phyloP scores from a whole-genome alignment of 441 rosid species.

The Dalechampia spathulata region DNA sequence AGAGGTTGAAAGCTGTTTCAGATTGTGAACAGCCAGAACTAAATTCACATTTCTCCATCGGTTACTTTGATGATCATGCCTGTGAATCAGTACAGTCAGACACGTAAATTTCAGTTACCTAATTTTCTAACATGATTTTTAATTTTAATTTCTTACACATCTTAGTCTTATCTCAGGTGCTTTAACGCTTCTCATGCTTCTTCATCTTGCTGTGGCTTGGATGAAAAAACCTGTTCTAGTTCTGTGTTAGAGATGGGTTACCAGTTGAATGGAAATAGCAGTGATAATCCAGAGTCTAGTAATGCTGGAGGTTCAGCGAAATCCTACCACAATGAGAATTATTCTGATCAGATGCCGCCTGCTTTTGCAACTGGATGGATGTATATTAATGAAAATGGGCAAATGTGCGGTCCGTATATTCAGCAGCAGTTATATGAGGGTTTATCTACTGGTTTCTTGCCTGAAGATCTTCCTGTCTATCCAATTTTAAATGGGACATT shows the following conservation, averaged over 20 bases:
- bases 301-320: conserved; percentile 36
- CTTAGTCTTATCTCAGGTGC: conserved; percentile 24
- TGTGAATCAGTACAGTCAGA: conserved; percentile 10
- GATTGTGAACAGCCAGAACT: conserved; percentile 17
- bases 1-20: conserved; percentile 36
- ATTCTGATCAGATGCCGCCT: conserved; percentile 27
- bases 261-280: conserved; percentile 52
- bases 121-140: background rate
- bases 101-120: conserved; percentile 26
- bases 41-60: conserved; percentile 21
- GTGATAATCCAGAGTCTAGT: conserved; percentile 41
- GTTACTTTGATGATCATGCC: conserved; percentile 21
- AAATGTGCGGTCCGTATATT: conserved; percentile 94
- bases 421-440: conserved; percentile 84
- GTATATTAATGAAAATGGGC: conserved; percentile 76
- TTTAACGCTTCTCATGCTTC: conserved; percentile 21
- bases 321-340: conserved; percentile 33
- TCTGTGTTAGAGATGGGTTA: conserved; percentile 44
- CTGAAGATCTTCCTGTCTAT: conserved; percentile 82
- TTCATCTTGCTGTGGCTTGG: conserved; percentile 32
- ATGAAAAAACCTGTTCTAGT: conserved; percentile 31
- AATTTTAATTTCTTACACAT: conserved; percentile 9
- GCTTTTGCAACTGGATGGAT: conserved; percentile 79
- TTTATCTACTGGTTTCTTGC: conserved; percentile 75
- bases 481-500: conserved; percentile 62